Percentiles rank a stretch among this genome's conserved stretches.
Conservation (phyloP, 495 filamentous ascomycete species). For the Aspergillus cavernicola region DNA sequence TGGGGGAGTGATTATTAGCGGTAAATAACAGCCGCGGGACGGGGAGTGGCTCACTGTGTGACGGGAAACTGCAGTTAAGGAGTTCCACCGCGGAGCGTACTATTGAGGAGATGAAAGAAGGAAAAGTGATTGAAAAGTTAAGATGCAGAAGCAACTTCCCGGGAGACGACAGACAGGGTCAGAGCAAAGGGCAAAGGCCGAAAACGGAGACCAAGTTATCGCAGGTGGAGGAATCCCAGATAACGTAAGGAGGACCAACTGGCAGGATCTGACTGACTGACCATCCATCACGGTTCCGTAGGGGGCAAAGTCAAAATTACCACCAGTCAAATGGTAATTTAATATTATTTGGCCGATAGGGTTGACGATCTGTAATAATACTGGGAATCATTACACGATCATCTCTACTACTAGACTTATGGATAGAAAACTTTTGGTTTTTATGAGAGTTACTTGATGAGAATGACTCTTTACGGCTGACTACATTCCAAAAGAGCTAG, state of each 20-base stretch:
- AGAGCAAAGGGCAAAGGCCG: conserved; percentile 19
- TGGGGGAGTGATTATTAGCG: conserved; percentile 3
- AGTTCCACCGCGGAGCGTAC: conserved; percentile 3
- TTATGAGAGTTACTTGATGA: no score
- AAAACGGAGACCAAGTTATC: conserved; percentile 17
- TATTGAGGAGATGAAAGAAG: conserved; percentile 3
- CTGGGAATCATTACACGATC: no score
- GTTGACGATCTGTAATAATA: no score
- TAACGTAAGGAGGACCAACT: conserved; percentile 22
- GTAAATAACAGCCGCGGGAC: conserved; percentile 12
- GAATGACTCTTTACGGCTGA: no score
- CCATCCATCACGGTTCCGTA: neutral
- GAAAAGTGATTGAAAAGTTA: neutral
- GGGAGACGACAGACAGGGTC: conserved; percentile 1
- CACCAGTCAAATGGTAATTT: neutral
- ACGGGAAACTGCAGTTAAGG: conserved; percentile 12
- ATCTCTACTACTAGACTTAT: no score
- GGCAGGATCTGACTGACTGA: no score
- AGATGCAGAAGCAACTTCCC: conserved; percentile 5
- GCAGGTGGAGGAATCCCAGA: conserved; percentile 18
- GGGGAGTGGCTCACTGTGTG: conserved; percentile 8
- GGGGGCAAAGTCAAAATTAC: neutral
- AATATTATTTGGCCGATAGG: no score
- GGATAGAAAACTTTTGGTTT: no score
- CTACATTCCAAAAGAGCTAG: no score